These are phyloP conservation scores for Ichthyophthirius multifiliis DNA, from an alignment of 169 alveolate species.

Conservation along the genomic window DNA sequence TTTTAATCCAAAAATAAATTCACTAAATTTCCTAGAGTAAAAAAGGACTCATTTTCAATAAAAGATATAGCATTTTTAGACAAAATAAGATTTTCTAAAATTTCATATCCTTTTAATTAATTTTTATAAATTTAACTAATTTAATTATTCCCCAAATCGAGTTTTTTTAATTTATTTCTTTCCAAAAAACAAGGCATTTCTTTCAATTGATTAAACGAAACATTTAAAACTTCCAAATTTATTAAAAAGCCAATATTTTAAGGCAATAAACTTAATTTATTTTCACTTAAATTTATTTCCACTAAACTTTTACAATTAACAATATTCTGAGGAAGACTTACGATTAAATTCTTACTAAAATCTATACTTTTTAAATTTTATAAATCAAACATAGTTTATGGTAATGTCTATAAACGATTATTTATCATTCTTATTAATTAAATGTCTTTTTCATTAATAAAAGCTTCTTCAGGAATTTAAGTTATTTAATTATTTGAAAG, in stretches of 20 bases:
- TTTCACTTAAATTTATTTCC: conserved; percentile 71
- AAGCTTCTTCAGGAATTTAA: conserved; percentile 50
- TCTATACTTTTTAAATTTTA: conserved; percentile 70
- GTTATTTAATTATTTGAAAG: conserved; percentile 65
- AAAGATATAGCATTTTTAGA: conserved; percentile 64
- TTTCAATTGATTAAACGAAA: conserved; percentile 52
- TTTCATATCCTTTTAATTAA: conserved; percentile 35
- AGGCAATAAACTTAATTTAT: conserved; percentile 63
- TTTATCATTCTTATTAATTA: conserved; percentile 44
- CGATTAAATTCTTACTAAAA: conserved; percentile 57
- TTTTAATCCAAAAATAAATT: conserved; percentile 72
- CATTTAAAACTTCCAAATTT: conserved; percentile 60
- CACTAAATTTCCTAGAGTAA: conserved; percentile 45
- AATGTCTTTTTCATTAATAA: conserved; percentile 30
- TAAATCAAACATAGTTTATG: conserved; percentile 45
- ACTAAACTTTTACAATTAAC: conserved; percentile 58
- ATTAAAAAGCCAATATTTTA: conserved; percentile 51
- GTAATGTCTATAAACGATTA: conserved; percentile 53
- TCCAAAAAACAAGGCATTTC: conserved; percentile 62
- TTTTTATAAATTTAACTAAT: conserved; percentile 46
- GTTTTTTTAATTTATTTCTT: conserved; percentile 44
- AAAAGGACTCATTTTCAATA: conserved; percentile 52
- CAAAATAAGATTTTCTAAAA: conserved; percentile 62
- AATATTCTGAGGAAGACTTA: conserved; percentile 49
- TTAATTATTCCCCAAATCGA: conserved; percentile 63